phyloP scores from a whole-genome alignment of 305 asterid species.

The Vinca major region DNA sequence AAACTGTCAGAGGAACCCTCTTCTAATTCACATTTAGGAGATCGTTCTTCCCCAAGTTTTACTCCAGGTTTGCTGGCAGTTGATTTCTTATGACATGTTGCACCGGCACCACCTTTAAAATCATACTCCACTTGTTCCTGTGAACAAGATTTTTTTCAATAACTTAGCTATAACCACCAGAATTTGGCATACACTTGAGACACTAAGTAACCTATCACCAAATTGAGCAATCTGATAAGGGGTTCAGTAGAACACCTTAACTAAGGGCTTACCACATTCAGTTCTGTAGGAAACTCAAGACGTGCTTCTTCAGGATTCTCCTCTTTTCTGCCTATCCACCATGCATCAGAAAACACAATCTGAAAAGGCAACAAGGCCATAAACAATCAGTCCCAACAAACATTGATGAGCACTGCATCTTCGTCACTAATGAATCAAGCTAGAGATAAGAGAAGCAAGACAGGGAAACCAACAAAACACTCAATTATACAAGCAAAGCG shows the following conservation, averaged over 20 bases:
- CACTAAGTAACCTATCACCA: background rate
- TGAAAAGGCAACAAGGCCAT: conserved; percentile 27
- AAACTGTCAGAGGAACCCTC: conserved; percentile 47
- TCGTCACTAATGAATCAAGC: background rate
- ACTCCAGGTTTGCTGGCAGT: conserved; percentile 25
- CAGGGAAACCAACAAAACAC: background rate
- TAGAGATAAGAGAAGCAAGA: background rate
- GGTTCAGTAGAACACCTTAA: conserved; percentile 13
- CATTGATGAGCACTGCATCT: background rate
- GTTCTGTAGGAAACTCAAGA: conserved; percentile 62
- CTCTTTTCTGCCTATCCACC: conserved; percentile 89
- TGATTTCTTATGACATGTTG: conserved; percentile 23
- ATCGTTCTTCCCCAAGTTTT: conserved; percentile 30
- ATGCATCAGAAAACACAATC: conserved; percentile 86
- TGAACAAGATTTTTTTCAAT: conserved; percentile 8
- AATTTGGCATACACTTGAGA: background rate
- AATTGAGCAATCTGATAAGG: background rate
- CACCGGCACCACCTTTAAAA: conserved; percentile 85
- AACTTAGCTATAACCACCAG: conserved; percentile 1
- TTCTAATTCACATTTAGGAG: conserved; percentile 35
- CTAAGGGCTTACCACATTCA: conserved; percentile 42
- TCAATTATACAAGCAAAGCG: background rate
- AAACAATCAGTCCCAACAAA: background rate
- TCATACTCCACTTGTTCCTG: conserved; percentile 54
- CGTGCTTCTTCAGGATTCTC: conserved; percentile 75